These are phyloP conservation scores for Aureobasidium sp. DNA, from an alignment of 2,329 filamentous ascomycete species.

Conservation along the genomic window DNA sequence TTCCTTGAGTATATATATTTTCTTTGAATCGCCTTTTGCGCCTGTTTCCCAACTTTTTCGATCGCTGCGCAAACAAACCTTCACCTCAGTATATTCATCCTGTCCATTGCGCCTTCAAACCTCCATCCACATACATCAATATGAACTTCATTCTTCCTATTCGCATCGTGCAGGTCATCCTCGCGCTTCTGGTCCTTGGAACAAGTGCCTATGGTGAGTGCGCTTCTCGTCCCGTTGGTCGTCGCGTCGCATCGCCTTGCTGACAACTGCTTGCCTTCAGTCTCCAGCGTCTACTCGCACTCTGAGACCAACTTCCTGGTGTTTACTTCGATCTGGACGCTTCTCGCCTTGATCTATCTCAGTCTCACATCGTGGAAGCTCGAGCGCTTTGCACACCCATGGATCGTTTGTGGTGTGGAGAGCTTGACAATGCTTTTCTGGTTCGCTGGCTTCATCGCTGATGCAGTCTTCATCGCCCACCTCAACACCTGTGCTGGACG, in stretches of 20 bases:
- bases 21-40: neutral
- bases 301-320: constrained; percentile 65
- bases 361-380: constrained; percentile 49
- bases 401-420: constrained; percentile 59
- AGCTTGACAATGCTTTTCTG: constrained; percentile 74
- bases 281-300: constrained; percentile 41
- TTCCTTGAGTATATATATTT: constrained; percentile 2
- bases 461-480: constrained; percentile 57
- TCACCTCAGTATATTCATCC: neutral
- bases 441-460: constrained; percentile 77
- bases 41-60: neutral
- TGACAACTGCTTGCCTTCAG: constrained; percentile 29
- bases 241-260: neutral
- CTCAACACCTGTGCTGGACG: constrained; percentile 43
- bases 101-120: neutral
- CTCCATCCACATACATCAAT: neutral
- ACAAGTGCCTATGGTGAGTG: constrained; percentile 62
- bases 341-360: constrained; percentile 62
- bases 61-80: neutral
- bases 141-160: constrained; percentile 24
- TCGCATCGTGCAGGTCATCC: constrained; percentile 57
- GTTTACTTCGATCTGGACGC: constrained; percentile 69
- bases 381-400: constrained; percentile 48
- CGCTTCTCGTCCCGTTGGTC: neutral
- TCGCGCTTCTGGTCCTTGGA: constrained; percentile 67